Evolutionary conservation across 306 rosid genomes (phyloP).

Genomic region (Dalbergia cultrata): DNA sequence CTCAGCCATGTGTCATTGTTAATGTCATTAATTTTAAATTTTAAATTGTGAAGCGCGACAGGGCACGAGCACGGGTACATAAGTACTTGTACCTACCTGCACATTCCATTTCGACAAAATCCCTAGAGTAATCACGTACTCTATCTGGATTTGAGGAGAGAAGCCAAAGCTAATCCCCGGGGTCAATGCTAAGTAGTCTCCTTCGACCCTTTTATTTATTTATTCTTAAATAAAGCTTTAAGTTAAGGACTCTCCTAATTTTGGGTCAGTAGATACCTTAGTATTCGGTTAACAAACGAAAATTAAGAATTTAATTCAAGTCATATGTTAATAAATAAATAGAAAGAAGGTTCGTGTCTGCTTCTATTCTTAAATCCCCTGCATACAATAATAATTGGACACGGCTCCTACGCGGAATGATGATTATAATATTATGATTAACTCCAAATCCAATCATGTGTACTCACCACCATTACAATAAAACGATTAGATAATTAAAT

Average conservation of each 20-base stretch:
- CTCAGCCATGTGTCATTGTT: background rate
- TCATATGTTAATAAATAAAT: no score
- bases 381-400: background rate
- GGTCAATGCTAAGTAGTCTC: background rate
- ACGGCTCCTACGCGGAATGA: background rate
- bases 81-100: background rate
- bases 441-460: background rate
- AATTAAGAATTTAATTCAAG: no score
- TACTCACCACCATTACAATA: background rate
- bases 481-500: no score
- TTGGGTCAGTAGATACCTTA: no score
- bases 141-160: background rate
- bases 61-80: background rate
- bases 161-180: background rate
- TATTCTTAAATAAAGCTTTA: no score
- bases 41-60: background rate
- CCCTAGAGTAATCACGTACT: background rate
- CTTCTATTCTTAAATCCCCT: background rate
- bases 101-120: background rate
- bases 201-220: background rate
- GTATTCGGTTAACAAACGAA: no score
- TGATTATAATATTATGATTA: background rate
- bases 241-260: no score
- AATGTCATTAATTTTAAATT: background rate
- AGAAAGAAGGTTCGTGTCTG: no score